Base-by-base conservation (phyloP, 2,329 filamentous ascomycete genomes). In the Grosmannia serpens region DNA sequence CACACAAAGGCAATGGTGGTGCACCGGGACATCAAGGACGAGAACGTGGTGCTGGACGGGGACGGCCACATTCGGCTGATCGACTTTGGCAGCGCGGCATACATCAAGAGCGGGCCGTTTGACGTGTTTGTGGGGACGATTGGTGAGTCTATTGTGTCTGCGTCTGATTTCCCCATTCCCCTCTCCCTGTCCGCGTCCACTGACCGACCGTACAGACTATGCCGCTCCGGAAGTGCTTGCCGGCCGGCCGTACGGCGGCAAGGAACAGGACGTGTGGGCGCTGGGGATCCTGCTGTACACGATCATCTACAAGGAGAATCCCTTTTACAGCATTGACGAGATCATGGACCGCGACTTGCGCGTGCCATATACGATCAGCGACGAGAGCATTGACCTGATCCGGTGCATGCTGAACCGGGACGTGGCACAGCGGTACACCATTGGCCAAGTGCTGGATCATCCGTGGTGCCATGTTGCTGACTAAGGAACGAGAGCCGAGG, bases 81-180 rank as follows among this genome's bases (percentile, higher is more conserved):
- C 65, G 94, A 99, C 72, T 99, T 99, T 73, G 94, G 94, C 61
- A 96, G 91, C 69, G 94, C 94, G 60, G 91, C 94, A 62, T 99
- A 99, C 70, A 95, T 97, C 77, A 96, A 95, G 75, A 96, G 88
- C 70, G 94, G 94, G 17, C 94, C 94, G 52, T 99, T 99, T 77
- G 91, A 97, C 70, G 94, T 99, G 17, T 99, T 99, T 74, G 94
- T 99, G 56, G 94, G 94, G 60, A 99, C 94, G 1, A 97, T 99
- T 71, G 92, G 92, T 96, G 77, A 68, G 86, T 72, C 58, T 29
- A 53, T 20, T 26, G 38, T 26, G n/a, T 55, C 27, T 57, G n/a
- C n/a, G n/a, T 22, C 50, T 26, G 33, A 15, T 44, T 7, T 31
- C 58, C 33, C 17, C 38, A 10, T 33, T 24, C 29, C 27, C 24